Base-by-base conservation (phyloP, 1,139 yeast genomes). In the Pneumocystis sp. region DNA sequence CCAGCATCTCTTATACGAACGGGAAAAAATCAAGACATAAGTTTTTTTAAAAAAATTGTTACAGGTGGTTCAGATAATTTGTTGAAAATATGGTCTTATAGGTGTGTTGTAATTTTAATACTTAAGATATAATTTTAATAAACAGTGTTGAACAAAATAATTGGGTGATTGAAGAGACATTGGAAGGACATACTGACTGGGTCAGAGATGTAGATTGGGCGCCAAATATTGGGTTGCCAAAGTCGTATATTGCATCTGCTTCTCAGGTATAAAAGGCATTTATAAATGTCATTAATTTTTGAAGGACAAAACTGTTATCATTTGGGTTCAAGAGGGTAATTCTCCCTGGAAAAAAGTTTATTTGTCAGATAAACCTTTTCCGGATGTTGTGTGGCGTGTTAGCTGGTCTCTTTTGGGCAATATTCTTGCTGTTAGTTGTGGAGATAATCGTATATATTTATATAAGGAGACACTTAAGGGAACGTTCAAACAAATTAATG, bases 161-260 rank as follows among this genome's bases (percentile, higher is more conserved):
- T 37, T 90, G 88, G 74, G 80, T 81, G 39, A 82, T 85, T 72
- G 97, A 93, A 75, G 85, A 86, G 60, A 82, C 83, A 61, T 81
- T 93, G 66, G 86, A 85, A 70, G 98, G 97, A 60, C 98, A 95
- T 75, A 80, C 89, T 29, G 98, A 93, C 76, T 95, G 98, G 98
- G 97, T 93, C 50, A 85, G 98, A 75, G 99, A 93, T 75, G 97
- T 93, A 67, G 91, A 96, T 7, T 93, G 98, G 98, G 89, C 96
- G 21, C 96, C 97, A 63, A 86, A 96, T 0, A 85, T 89, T 61
- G 68, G 68, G 17, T 80, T 93, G 68, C 83, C 89, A 63, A 87
- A 89, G 71, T 85, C 95, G 25, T 93, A 90, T 75, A 87, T 93
- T 73, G 98, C 98, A n/a, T 86, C 96, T 62, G 97, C 97, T 19